phyloP scores from a whole-genome alignment of 1,139 yeast species.

The Debaryomyces subglobosus region DNA sequence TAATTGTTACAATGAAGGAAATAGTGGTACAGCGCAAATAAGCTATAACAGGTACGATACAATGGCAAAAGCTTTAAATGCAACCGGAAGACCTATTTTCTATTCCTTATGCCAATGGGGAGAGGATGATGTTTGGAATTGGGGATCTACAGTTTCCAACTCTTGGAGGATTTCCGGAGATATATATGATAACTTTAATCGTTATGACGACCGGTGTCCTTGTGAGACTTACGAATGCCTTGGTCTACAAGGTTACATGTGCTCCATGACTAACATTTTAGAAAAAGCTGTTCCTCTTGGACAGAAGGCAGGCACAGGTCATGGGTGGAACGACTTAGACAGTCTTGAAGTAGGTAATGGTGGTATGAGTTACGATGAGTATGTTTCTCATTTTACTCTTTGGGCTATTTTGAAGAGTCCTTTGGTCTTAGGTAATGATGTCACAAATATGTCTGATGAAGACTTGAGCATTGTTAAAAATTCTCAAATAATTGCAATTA shows the following conservation, averaged over 20 bases:
- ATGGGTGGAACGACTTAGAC: slow-evolving; percentile 31
- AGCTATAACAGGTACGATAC: slow-evolving; percentile 24
- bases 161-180: slow-evolving; percentile 32
- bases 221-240: slow-evolving; percentile 24
- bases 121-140: slow-evolving; percentile 26
- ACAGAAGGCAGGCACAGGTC: slow-evolving; percentile 21
- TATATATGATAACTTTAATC: slow-evolving; percentile 22
- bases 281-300: slow-evolving; percentile 25
- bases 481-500: slow-evolving; percentile 24
- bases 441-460: slow-evolving; percentile 18
- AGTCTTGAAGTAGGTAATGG: slow-evolving; percentile 32
- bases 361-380: slow-evolving; percentile 25
- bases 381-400: slow-evolving; percentile 26
- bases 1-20: slow-evolving; percentile 29
- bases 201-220: slow-evolving; percentile 27
- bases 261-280: slow-evolving; percentile 26
- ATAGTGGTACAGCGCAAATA: slow-evolving; percentile 22
- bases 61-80: slow-evolving; percentile 28
- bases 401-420: slow-evolving; percentile 31
- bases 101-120: slow-evolving; percentile 34
- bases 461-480: slow-evolving; percentile 21
- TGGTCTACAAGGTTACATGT: slow-evolving; percentile 21
- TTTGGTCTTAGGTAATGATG: slow-evolving; percentile 27
- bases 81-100: slow-evolving; percentile 27
- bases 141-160: slow-evolving; percentile 28